Percentiles rank a stretch among this genome's conserved stretches.
These are phyloP conservation scores for Colletotrichum sp. DNA, from an alignment of 2,329 filamentous ascomycete genomes.

Conservation along the genomic window DNA sequence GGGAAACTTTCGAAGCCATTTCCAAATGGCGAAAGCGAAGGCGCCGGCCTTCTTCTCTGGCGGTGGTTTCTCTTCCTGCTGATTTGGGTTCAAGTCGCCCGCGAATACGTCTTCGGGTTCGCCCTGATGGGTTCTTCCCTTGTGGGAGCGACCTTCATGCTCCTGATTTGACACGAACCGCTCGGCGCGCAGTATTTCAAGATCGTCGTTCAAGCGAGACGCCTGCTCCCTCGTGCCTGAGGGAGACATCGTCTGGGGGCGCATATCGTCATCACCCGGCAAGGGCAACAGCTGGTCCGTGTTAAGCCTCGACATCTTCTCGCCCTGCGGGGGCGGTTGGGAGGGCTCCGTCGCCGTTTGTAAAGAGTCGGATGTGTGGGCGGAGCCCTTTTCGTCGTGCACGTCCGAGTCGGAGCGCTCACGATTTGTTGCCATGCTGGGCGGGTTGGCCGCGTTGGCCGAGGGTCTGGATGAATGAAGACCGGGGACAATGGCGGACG, in stretches of 20 bases:
- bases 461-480: too few species aligned
- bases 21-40: slow-evolving; percentile 40
- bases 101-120: slow-evolving; percentile 51
- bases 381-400: slow-evolving; percentile 23
- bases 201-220: slow-evolving; percentile 50
- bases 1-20: slow-evolving; percentile 53
- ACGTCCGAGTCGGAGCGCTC: slow-evolving; percentile 20
- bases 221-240: slow-evolving; percentile 30
- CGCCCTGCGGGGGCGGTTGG: neutral
- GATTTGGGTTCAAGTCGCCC: slow-evolving; percentile 27
- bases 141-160: slow-evolving; percentile 34
- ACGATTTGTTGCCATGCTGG: slow-evolving; percentile 7
- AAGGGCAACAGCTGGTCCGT: slow-evolving; percentile 3
- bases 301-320: neutral
- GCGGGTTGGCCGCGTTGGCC: neutral
- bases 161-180: slow-evolving; percentile 50
- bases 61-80: neutral
- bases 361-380: slow-evolving; percentile 18
- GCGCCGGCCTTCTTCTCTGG: slow-evolving; percentile 27
- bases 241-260: neutral
- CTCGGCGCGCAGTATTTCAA: slow-evolving; percentile 54
- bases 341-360: slow-evolving; percentile 15
- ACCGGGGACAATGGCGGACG: neutral
- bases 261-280: neutral
- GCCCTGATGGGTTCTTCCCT: slow-evolving; percentile 35